Base-by-base conservation (phyloP, 2,329 filamentous ascomycete species). In the Periconia macrospinosa region DNA sequence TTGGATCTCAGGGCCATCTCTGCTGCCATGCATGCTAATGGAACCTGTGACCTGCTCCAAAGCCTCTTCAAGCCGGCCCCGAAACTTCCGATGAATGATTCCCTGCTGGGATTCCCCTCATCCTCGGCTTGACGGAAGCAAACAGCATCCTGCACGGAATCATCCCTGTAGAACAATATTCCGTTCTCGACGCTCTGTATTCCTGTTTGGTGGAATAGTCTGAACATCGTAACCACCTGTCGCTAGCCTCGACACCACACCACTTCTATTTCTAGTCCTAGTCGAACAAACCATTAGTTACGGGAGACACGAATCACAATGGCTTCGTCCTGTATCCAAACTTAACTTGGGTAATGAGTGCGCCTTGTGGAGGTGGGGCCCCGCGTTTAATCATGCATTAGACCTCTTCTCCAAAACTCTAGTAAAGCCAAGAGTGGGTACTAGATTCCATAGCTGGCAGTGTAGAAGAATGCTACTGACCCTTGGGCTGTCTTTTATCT, bases 331-430 rank as follows among this genome's bases (percentile, higher is more conserved):
- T 8, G 23, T 8, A 3, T 3, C 23, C 23, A 3, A 27, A 27
- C 5, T 27, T 8, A 27, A 27, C 5, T 27, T 8, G 23, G 23
- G 23, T 27, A 8, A 27, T 27, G 23, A 27, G 11, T 37, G 33
- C 3, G 54, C 49, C 52, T 52, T 62, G 54, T 50, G 57, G 61
- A 60, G 58, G 62, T 64, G 67, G 66, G 65, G 64, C 65, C 64
- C 66, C 66, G 61, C 62, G 57, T 52, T 60, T 45, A 54, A 42
- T 55, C 45, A 43, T 57, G 56, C 49, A 48, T 55, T 41, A 48
- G 54, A 49, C 56, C 50, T 41, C 49, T 44, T 62, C 53, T 53
- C 58, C 55, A 60, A 52, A 41, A 50, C 43, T 7, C 50, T 61
- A 65, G 60, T 51, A 45, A 43, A 41, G 49, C 50, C 49, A 55